Evolutionary conservation across 129 eudicot genomes (phyloP), one percentile per base, ranked within the genome.

Genomic region (Pseudognaphalium luteoalbum): DNA sequence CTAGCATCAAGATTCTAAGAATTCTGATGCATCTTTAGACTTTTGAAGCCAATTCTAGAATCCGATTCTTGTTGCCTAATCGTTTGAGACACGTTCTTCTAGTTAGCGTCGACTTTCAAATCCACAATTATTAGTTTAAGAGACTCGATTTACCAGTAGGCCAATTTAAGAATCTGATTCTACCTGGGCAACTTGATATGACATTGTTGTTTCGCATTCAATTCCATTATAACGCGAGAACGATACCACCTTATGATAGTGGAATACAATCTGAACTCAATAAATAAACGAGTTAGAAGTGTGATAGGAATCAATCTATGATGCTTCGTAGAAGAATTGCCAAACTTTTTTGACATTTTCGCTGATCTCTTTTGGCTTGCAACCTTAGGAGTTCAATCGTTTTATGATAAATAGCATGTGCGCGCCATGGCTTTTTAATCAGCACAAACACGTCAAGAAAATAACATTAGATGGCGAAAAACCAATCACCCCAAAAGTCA

Each of bases 341-440:
- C 62, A 56, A 63, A 75, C 76, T 70, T 83, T 74, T 77, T 77
- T 82, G 82, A 77, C 85, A 73, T 32, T 66, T 82, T 47, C 6
- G 14, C 56, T n/a, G 21, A 54, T 66, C 0, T 16, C 71, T 62
- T 47, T 65, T 70, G 15, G 54, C 79, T 70, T 83, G 72, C 33
- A 64, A 25, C 65, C 37, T 1, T 34, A 70, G 84, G 10, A 14
- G 54, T 47, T 56, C 54, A 39, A 67, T 25, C 28, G 28, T 25
- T 25, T 25, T 25, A 25, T 25, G 28, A 25, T 25, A 25, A 25
- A 25, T 25, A 25, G 28, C 28, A 25, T 25, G 28, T 25, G 28
- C 28, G 1, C 28, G 28, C 28, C 28, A 25, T 35, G 77, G 35
- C 80, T 74, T 80, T 67, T 76, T 50, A 77, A 84, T 61, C 32